A percentile compares a stretch with the other conserved stretches of the same genome.
These are phyloP conservation scores for Yueomyces sinensis DNA, from an alignment of 805 yeast species.

Conservation along the genomic window DNA sequence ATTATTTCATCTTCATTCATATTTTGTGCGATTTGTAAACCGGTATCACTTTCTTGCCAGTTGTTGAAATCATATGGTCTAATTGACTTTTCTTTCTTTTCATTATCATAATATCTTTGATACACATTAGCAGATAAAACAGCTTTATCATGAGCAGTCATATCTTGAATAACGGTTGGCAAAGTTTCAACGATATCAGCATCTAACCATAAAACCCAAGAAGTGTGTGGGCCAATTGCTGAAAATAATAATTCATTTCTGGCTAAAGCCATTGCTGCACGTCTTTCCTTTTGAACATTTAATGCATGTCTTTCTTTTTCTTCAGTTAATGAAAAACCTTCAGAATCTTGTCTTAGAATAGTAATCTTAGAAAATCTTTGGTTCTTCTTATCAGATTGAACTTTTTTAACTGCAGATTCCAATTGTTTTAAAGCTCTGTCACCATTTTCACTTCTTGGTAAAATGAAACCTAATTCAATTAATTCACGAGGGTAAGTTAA, in stretches of 20 bases:
- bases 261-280: constrained; percentile 86
- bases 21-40: constrained; percentile 54
- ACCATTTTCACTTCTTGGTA: constrained; percentile 75
- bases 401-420: constrained; percentile 60
- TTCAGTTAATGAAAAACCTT: constrained; percentile 54
- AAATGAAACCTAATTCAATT: constrained; percentile 80
- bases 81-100: constrained; percentile 39
- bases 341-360: constrained; percentile 80
- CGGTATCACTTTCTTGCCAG: constrained; percentile 84
- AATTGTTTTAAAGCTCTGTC: constrained; percentile 61
- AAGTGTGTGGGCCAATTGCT: constrained; percentile 74
- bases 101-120: constrained; percentile 61
- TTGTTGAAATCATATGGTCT: constrained; percentile 94
- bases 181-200: constrained; percentile 91
- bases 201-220: constrained; percentile 96
- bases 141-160: constrained; percentile 75
- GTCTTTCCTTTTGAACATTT: constrained; percentile 73
- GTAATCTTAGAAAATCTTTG: constrained; percentile 72
- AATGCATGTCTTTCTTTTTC: constrained; percentile 90
- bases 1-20: constrained; percentile 83
- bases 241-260: constrained; percentile 85
- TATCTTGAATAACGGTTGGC: constrained; percentile 66
- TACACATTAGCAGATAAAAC: constrained; percentile 87
- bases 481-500: constrained; percentile 74
- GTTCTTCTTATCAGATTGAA: constrained; percentile 51